phyloP scores from a whole-genome alignment of 441 rosid genomes.

The Metrosideros polymorpha region DNA sequence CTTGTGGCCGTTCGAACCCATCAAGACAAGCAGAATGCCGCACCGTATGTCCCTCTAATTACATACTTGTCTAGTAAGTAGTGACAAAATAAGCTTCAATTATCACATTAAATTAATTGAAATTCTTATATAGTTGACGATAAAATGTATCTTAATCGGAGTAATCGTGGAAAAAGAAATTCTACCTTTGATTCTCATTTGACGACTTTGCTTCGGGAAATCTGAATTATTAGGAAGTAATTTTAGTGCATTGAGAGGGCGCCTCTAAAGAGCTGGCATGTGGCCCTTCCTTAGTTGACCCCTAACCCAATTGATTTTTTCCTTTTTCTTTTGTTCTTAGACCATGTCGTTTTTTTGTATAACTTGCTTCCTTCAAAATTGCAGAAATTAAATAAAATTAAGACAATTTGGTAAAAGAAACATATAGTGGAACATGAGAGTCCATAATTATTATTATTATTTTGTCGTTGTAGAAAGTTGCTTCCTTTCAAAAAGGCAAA shows the following conservation, averaged over 20 bases:
- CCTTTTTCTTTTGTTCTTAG: not conserved
- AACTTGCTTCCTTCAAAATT: not conserved
- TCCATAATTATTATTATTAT: not conserved
- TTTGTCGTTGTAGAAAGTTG: not conserved
- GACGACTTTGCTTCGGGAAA: not conserved
- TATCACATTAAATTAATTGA: not conserved
- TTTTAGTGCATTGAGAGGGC: not conserved
- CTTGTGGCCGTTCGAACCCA: slow-evolving; percentile 13
- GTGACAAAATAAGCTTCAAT: slow-evolving; percentile 2
- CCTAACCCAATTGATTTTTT: not conserved
- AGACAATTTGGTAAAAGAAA: not conserved
- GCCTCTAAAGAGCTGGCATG: not conserved
- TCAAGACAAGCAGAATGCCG: slow-evolving; percentile 22
- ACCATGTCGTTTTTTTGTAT: not conserved
- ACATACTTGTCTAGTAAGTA: not conserved
- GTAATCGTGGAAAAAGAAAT: not conserved
- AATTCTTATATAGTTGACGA: not conserved
- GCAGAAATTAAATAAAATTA: not conserved
- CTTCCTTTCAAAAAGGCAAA: not conserved
- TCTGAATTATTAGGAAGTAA: not conserved
- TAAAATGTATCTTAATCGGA: not conserved
- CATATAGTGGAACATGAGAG: not conserved
- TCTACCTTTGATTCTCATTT: not conserved
- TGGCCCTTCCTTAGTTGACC: not conserved
- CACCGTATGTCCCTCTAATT: not conserved